Base-by-base conservation (phyloP, 805 yeast species). In the Metschnikowia henanensis region DNA sequence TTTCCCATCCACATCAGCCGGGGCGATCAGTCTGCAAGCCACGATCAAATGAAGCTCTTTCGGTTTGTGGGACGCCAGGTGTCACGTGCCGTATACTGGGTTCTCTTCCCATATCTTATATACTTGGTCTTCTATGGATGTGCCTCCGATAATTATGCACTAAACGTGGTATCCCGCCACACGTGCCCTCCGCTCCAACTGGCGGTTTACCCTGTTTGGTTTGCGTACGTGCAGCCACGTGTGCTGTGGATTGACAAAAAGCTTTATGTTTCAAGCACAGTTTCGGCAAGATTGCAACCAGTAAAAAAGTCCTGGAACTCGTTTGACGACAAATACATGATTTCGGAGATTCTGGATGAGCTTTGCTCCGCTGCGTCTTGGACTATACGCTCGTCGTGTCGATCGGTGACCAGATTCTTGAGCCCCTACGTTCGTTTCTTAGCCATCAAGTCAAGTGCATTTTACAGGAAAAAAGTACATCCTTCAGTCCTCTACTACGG, bases 401-500 rank as follows among this genome's bases (percentile, higher is more conserved):
- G 12, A 3, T n/a, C 4, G 5, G 16, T 16, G 5, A 15, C 34
- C 1, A 16, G 17, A 4, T 13, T 15, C 23, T 25, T 28, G 17
- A 15, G 30, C 8, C 45, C 45, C 5, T 19, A 30, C 23, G 16
- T 23, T 17, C 9, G 20, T 6, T 13, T 23, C 5, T 8, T 30
- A 15, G 30, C 29, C n/a, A 44, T 50, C 10, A 15, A 36, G 8
- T 15, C 15, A 7, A 3, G 12, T 20, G 35, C 16, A 29, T 31
- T 41, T 33, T 48, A 48, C 35, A n/a, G 33, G 20, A 41, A 35
- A 9, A 37, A 33, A 29, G 15, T 45, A 22, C 43, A 29, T 8
- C 56, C 56, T 3, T 26, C 44, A 22, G 47, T 43, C n/a, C 41
- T 38, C 25, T 49, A 45, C 42, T 48, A 49, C 29, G 29, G 44